Base-by-base conservation (phyloP, 768 basidiomycete species). In the Vararia minispora region DNA sequence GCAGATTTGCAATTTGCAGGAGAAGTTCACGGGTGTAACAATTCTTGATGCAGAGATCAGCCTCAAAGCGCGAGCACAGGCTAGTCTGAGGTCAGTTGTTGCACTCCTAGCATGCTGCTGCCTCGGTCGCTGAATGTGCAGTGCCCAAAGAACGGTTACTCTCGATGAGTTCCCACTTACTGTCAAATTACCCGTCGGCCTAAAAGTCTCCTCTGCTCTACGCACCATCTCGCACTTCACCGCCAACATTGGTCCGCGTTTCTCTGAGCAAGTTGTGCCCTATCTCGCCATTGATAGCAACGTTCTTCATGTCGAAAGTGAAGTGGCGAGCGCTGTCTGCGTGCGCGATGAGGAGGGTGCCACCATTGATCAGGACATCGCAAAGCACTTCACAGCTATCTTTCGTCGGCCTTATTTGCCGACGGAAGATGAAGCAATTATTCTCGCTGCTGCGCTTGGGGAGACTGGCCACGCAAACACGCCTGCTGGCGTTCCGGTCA, bases 201-300 rank as follows among this genome's bases (percentile, higher is more conserved):
- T 75, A 39, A 71, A 68, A 43, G 70, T 76, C 41, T 74, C 74
- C 14, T 76, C 73, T 16, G 60, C 70, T 1, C 55, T 75, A 30
- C 60, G 74, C 35, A 76, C 74, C 3, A 72, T 76, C 35, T 73
- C 74, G 29, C 74, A 74, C 47, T 73, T 65, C 42, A 73, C 72
- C 2, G 69, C 73, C 18, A 58, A 71, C 47, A 69, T 74, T 46
- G 72, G 71, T 2, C 72, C 72, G 17, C 69, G 71, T 5, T 76
- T 76, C 46, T 72, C 71, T 20, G 42, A 52, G 6, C 63, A 69
- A 1, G 52, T 75, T 22, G 57, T 75, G 20, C 69, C 73, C 5
- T 67, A 62, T 40, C 57, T 75, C n/a, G 45, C 60, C 2, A 53
- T 69, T 26, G 58, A 76, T 40, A 54, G 52, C 6, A 48, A 51